Evolutionary conservation across 176 grass and related monocot species (phyloP).

Genomic region (Triticum timopheevii): DNA sequence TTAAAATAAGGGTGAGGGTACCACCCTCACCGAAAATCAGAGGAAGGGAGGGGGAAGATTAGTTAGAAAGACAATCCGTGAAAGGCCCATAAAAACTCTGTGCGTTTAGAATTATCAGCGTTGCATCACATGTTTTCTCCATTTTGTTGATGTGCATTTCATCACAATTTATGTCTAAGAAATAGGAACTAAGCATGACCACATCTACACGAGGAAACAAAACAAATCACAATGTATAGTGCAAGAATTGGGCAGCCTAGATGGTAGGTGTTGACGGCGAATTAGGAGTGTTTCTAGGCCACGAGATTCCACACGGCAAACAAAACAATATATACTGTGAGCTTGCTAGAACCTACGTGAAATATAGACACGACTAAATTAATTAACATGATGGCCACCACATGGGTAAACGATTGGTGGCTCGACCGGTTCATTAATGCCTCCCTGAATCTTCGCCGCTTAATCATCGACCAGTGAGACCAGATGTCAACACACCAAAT

Average conservation of each 20-base stretch:
- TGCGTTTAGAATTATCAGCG: no score
- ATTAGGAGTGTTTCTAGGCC: not conserved
- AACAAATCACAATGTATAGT: not conserved
- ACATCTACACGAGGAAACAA: not conserved
- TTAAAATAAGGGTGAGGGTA: no score
- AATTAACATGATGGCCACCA: not conserved
- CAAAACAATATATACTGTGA: not conserved
- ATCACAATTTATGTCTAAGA: not conserved
- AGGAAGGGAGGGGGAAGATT: no score
- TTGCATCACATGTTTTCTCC: no score
- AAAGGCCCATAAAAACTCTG: no score
- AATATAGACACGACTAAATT: not conserved
- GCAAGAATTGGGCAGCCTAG: not conserved
- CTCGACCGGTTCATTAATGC: conserved; percentile 27
- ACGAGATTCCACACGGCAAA: conserved; percentile 13
- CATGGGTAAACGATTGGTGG: conserved; percentile 31
- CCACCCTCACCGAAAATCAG: no score
- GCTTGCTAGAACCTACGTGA: not conserved
- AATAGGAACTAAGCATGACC: not conserved
- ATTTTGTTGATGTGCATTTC: no score
- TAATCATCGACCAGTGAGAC: conserved; percentile 13
- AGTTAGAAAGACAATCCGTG: no score
- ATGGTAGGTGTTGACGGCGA: not conserved
- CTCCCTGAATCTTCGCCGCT: conserved; percentile 58
- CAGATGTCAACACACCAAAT: conserved; percentile 49